These are phyloP conservation scores for Dictyostelium brefeldianum DNA, from an alignment of 78 protist species.

Conservation along the genomic window DNA sequence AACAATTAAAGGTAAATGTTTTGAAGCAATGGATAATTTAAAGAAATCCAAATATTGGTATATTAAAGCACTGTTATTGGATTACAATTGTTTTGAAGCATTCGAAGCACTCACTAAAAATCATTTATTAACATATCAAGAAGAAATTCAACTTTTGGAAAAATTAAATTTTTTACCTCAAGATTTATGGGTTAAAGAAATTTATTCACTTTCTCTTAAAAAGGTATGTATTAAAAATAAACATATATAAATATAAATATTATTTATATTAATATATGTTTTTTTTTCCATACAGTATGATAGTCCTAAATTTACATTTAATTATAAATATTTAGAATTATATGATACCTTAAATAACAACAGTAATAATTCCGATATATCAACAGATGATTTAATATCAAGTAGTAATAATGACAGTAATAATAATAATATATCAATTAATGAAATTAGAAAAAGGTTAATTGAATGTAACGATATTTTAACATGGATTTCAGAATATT, in stretches of 20 bases:
- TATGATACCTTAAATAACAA: background rate
- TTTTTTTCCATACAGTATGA: conserved; percentile 4
- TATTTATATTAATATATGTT: too few relatives aligned
- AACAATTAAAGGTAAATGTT: conserved; percentile 48
- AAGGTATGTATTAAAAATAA: background rate
- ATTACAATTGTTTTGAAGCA: conserved; percentile 66
- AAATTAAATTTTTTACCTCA: conserved; percentile 17
- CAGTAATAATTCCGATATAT: background rate
- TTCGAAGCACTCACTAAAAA: conserved; percentile 49
- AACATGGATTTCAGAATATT: conserved; percentile 59
- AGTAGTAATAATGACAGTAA: background rate
- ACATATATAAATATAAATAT: background rate
- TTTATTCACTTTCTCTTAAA: conserved; percentile 35
- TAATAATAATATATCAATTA: conserved; percentile 3
- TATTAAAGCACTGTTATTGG: conserved; percentile 42
- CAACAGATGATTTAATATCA: background rate
- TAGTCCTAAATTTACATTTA: background rate
- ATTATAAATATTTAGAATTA: background rate
- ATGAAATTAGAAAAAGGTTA: conserved; percentile 8
- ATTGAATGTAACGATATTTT: conserved; percentile 35
- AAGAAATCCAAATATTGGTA: conserved; percentile 76
- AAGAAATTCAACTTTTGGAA: conserved; percentile 36
- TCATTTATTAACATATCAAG: conserved; percentile 49
- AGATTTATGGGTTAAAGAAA: conserved; percentile 56
- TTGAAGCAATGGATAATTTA: conserved; percentile 60